Evolutionary conservation across 2,329 filamentous ascomycete genomes (phyloP), one percentile per base, ranked within the genome.

Genomic region (Fusarium decemcellulare): DNA sequence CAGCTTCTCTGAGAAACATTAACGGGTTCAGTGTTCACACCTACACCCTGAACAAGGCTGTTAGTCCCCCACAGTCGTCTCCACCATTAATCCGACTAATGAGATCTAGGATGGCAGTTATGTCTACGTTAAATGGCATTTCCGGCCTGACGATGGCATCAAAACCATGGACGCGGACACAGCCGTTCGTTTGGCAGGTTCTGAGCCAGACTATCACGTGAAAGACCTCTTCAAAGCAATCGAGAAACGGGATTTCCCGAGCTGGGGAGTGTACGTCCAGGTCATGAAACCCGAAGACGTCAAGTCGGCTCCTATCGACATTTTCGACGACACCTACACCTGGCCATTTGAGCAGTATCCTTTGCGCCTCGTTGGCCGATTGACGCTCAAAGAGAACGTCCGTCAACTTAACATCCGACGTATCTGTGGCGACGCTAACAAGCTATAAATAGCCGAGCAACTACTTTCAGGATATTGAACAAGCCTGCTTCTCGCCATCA

Each of bases 401-500:
- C 34, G 65, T 16, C 10, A 4, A 1, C 6, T 4, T 1, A 3
- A 0, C 5, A 9, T 30, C 3, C n/a, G 29, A 1, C 7, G 7
- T 8, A 0, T 11, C 1, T 2, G 0, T 2, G 1, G 11, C 1
- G 0, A 3, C 8, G 3, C 37, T 36, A 14, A 53, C 5, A 1
- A 6, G 4, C 6, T 3, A 2, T 16, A 2, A 1, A 8, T 3
- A 73, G 71, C 68, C 70, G 1, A 79, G 86, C 57, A 92, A 93
- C 79, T 92, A 92, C 81, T 92, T 92, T 73, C 84, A 86, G 59
- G 91, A 93, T 71, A 87, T 92, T 59, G 90, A 93, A 76, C 90
- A 92, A 77, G 87, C 87, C 0, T 87, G 88, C 2, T 93, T 92
- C 74, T 89, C 87, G 0, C 90, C 91, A 0, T 88, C 86, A 0